Percentiles rank a stretch among this genome's conserved stretches.
Conservation (phyloP, 345 rosid genomes). For the Orychophragmus violaceus region DNA sequence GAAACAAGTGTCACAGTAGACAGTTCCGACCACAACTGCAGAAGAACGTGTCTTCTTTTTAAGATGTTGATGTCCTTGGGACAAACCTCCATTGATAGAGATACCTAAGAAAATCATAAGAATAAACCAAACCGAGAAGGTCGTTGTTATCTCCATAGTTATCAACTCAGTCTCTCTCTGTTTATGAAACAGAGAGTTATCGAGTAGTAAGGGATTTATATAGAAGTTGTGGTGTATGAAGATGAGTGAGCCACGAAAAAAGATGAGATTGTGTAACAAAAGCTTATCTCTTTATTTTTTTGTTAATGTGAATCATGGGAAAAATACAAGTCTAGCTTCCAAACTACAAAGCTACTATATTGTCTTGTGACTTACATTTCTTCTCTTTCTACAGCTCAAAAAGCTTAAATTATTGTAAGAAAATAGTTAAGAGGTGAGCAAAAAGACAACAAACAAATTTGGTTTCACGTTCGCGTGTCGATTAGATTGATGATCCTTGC, state of each 20-base stretch:
- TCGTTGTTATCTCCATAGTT: slow-evolving; percentile 21
- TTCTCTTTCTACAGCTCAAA: slow-evolving; percentile 20
- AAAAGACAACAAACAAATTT: slow-evolving; percentile 18
- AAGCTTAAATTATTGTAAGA: slow-evolving; percentile 15
- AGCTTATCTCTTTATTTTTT: slow-evolving; percentile 17
- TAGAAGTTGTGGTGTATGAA: slow-evolving; percentile 2
- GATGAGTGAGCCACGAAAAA: slow-evolving; percentile 22
- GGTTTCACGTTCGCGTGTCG: slow-evolving; percentile 26
- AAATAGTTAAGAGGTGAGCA: slow-evolving; percentile 24
- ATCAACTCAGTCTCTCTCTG: slow-evolving; percentile 9
- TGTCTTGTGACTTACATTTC: slow-evolving; percentile 24
- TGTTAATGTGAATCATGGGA: slow-evolving; percentile 29
- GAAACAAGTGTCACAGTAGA: slow-evolving; percentile 87
- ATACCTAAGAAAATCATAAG: slow-evolving; percentile 16
- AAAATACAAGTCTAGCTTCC: slow-evolving; percentile 23
- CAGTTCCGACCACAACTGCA: slow-evolving; percentile 75
- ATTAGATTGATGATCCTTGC: slow-evolving; percentile 13
- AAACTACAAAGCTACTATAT: slow-evolving; percentile 20
- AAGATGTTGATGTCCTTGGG: slow-evolving; percentile 15
- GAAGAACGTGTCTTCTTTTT: slow-evolving; percentile 41
- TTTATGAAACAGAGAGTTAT: background rate
- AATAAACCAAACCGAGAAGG: slow-evolving; percentile 14
- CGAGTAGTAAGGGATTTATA: background rate
- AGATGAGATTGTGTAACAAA: slow-evolving; percentile 21
- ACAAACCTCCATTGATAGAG: background rate